Evolutionary conservation across 768 basidiomycete species (phyloP), one percentile per base, ranked within the genome.

Genomic region (Russula sp.): DNA sequence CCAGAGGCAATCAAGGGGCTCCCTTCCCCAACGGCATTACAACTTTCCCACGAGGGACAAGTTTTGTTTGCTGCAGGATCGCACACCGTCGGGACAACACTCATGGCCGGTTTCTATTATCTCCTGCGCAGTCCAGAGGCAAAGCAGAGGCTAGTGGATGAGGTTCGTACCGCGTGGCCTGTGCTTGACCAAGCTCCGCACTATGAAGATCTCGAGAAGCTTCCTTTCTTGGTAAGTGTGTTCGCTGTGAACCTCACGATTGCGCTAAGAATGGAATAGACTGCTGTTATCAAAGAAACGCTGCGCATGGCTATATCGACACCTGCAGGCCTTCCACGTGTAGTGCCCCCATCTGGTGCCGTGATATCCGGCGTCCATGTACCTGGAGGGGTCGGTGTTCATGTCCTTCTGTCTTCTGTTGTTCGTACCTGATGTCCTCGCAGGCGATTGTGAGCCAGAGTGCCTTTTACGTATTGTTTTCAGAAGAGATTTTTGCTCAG

Each of bases 391-490:
- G 64, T 65, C 20, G 0, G 46, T 63, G 24, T 65, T 52, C 46
- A 36, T 11, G 10, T 8, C 28, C n/a, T 5, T 36, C 20, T 51
- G n/a, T 28, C 6, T 20, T 28, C n/a, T 14, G 36, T 13, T 13
- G 6, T 53, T 28, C 26, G n/a, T 49, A 14, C 2, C n/a, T 57
- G 40, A 57, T 24, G 2, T 0, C 32, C n/a, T 0, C 9, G n/a
- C 42, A 65, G 64, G 30, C 55, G 2, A 42, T 65, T 9, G 64
- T 65, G 38, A 57, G 64, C 60, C 64, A 65, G 30, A 65, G 64
- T 20, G 34, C 22, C 14, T 46, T 64, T 6, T 69, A 68, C 20
- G 59, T 69, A n/a, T 59, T 38, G 11, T 34, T 53, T 22, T 61
- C 55, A 2, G 59, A 64, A 16, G 48, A 54, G 2, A 20, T 69